Evolutionary conservation across 768 basidiomycete genomes (phyloP).

Genomic region (Tricholoma furcatifolium): DNA sequence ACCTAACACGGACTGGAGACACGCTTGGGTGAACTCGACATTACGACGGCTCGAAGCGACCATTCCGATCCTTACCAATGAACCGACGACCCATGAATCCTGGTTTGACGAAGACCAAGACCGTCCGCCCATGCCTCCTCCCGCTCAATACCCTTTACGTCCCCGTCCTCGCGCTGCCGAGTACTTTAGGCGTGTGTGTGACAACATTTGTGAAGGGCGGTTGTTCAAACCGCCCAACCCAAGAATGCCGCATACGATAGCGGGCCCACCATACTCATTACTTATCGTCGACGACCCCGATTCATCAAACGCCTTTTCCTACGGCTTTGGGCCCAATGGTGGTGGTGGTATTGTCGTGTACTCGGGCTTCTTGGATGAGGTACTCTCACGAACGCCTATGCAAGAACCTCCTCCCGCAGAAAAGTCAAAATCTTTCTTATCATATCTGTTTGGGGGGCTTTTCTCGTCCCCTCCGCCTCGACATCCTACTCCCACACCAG

Average conservation of each 20-base stretch:
- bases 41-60: slow-evolving; percentile 74
- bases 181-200: slow-evolving; percentile 57
- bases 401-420: slow-evolving; percentile 17
- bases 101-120: slow-evolving; percentile 55
- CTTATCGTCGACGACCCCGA: slow-evolving; percentile 87
- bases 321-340: slow-evolving; percentile 90
- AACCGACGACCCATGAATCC: slow-evolving; percentile 50
- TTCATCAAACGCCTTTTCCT: slow-evolving; percentile 88
- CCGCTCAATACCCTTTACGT: slow-evolving; percentile 76
- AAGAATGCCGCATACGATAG: slow-evolving; percentile 48
- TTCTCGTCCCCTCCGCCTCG: slow-evolving; percentile 30
- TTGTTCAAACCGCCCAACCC: slow-evolving; percentile 32
- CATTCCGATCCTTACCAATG: slow-evolving; percentile 65
- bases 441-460: slow-evolving; percentile 46
- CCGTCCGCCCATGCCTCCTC: slow-evolving; percentile 70
- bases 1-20: slow-evolving; percentile 83
- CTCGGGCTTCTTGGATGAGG: slow-evolving; percentile 89
- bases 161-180: slow-evolving; percentile 81
- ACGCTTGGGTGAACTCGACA: slow-evolving; percentile 80
- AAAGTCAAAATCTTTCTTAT: slow-evolving; percentile 41
- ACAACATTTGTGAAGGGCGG: slow-evolving; percentile 40
- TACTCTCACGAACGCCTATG: slow-evolving; percentile 53
- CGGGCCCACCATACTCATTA: slow-evolving; percentile 88
- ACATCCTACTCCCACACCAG: slow-evolving; percentile 62
- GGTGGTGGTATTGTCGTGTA: slow-evolving; percentile 94